Percentiles rank a stretch among this genome's conserved stretches.
Evolutionary conservation across 345 rosid genomes (phyloP).

Genomic region (Eucalyptus regnans): DNA sequence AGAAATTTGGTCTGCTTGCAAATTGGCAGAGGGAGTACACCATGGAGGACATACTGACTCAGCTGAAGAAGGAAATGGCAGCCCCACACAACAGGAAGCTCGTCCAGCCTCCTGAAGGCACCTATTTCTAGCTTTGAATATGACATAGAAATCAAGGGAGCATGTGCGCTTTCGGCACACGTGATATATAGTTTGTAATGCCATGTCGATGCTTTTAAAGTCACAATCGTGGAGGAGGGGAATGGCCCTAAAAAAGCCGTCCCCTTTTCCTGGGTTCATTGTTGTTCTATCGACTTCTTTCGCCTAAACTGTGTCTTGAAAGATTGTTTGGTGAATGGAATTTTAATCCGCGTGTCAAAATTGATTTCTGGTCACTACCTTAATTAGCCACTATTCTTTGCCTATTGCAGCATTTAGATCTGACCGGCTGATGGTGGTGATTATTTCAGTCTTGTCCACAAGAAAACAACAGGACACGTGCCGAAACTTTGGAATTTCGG

Average conservation of each 20-base stretch:
- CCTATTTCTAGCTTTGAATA: conserved; percentile 50
- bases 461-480: not conserved
- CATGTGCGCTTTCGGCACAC: conserved; percentile 7
- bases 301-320: not conserved
- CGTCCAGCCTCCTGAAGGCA: conserved; percentile 81
- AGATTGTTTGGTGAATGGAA: not conserved
- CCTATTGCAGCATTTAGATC: not conserved
- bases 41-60: conserved; percentile 65
- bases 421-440: not conserved
- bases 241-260: conserved; percentile 19
- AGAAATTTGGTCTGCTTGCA: conserved; percentile 58
- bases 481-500: not conserved
- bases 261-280: conserved; percentile 18
- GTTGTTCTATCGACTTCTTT: conserved; percentile 15
- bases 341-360: not conserved
- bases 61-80: conserved; percentile 78
- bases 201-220: conserved; percentile 27
- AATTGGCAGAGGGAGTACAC: conserved; percentile 78
- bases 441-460: not conserved
- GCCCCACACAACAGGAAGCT: conserved; percentile 65
- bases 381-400: not conserved
- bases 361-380: not conserved
- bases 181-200: conserved; percentile 37
- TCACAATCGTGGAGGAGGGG: conserved; percentile 16
- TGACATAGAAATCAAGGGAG: conserved; percentile 3